These are phyloP conservation scores for Mycena chlorophos DNA, from an alignment of 768 basidiomycete genomes.

Conservation along the genomic window DNA sequence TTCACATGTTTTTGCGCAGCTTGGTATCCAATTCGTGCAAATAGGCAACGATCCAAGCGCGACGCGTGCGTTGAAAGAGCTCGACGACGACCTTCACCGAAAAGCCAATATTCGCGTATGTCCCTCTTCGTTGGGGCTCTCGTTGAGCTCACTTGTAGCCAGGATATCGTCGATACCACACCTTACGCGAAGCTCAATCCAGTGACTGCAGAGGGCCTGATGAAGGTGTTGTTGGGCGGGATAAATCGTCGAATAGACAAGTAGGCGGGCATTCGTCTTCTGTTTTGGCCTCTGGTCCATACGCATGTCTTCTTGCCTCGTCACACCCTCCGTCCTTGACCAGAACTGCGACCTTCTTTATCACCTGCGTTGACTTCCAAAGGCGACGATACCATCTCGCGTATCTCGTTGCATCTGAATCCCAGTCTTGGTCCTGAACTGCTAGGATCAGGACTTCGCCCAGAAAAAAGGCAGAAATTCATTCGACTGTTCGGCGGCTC, in stretches of 20 bases:
- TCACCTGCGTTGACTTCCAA: no score
- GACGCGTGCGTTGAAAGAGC: conserved; percentile 48
- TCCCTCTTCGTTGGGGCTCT: background rate
- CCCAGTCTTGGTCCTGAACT: no score
- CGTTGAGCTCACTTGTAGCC: background rate
- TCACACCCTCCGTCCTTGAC: no score
- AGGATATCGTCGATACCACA: conserved; percentile 76
- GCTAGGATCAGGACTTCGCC: no score
- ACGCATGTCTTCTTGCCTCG: no score
- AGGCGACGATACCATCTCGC: no score
- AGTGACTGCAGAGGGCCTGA: conserved; percentile 42
- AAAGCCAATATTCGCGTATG: conserved; percentile 46
- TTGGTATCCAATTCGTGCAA: conserved; percentile 74
- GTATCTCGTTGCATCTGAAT: no score
- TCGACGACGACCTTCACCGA: conserved; percentile 58
- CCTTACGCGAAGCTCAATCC: conserved; percentile 45
- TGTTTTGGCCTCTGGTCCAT: no score
- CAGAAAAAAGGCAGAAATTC: no score
- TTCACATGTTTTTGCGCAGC: conserved; percentile 31
- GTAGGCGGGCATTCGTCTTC: no score
- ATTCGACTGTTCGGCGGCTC: no score
- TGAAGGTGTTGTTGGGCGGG: conserved; percentile 67
- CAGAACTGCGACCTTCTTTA: no score
- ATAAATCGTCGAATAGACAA: conserved; percentile 50
- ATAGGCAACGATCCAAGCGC: conserved; percentile 48